Evolutionary conservation across 176 grass and related monocot genomes (phyloP).

Genomic region (Hsuehochloa calcarea): DNA sequence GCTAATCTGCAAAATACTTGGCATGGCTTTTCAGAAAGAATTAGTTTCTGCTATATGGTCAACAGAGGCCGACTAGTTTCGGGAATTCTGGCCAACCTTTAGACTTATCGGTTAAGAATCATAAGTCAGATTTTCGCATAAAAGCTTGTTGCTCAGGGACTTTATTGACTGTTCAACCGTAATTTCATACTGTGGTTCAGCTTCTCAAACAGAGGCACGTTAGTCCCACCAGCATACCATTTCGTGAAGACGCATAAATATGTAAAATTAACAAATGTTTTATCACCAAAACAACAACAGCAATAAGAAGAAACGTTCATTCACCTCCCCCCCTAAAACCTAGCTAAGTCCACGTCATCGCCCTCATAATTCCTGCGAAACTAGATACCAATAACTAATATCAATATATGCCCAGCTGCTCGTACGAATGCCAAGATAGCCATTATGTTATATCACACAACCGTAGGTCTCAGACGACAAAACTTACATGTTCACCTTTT

Average conservation of each 20-base stretch:
- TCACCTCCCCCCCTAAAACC: background rate
- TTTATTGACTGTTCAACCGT: background rate
- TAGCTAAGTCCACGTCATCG: background rate
- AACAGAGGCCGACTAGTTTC: slow-evolving; percentile 8
- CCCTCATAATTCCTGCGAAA: background rate
- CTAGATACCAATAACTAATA: background rate
- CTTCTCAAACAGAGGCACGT: background rate
- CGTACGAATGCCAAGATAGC: background rate
- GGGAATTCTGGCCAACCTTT: slow-evolving; percentile 25
- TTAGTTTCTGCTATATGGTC: background rate
- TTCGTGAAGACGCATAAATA: background rate
- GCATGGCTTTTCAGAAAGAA: background rate
- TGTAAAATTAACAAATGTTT: background rate
- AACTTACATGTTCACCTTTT: background rate
- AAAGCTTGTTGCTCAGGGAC: background rate
- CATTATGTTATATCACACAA: background rate
- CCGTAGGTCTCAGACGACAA: background rate
- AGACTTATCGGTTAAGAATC: background rate
- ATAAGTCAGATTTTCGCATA: background rate
- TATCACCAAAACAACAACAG: background rate
- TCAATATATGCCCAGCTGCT: background rate
- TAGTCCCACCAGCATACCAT: background rate
- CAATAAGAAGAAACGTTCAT: background rate
- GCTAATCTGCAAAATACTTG: background rate
- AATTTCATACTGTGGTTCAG: background rate